Evolutionary conservation across 2,329 filamentous ascomycete species (phyloP).

Genomic region (Malbranchea zuffiana): DNA sequence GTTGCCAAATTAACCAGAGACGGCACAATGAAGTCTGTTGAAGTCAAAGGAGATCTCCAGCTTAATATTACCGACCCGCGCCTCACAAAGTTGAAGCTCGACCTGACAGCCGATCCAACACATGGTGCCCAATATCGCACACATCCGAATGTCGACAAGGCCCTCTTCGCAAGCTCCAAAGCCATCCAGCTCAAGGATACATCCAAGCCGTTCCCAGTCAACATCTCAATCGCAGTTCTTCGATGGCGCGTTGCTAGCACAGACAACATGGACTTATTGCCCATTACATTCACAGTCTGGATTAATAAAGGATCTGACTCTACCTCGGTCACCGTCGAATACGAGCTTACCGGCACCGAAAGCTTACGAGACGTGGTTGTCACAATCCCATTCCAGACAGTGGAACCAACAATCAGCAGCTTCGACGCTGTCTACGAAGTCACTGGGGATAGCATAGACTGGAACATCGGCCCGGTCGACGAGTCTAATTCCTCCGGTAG

Average conservation of each 20-base stretch:
- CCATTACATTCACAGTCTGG: conserved; percentile 96
- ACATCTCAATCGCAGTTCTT: conserved; percentile 85
- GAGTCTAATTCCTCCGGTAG: conserved; percentile 71
- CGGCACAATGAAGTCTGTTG: conserved; percentile 72
- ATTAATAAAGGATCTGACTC: conserved; percentile 77
- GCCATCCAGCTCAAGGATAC: conserved; percentile 82
- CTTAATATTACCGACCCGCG: conserved; percentile 80
- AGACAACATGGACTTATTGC: conserved; percentile 69
- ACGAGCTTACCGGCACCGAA: conserved; percentile 77
- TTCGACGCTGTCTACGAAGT: conserved; percentile 94
- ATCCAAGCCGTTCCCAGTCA: conserved; percentile 81
- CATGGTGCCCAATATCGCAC: conserved; percentile 86
- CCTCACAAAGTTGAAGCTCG: conserved; percentile 84
- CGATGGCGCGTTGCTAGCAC: conserved; percentile 75
- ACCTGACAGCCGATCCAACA: conserved; percentile 61
- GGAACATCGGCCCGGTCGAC: conserved; percentile 79
- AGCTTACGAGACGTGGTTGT: conserved; percentile 74
- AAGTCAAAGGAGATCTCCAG: conserved; percentile 84
- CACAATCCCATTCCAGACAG: conserved; percentile 71
- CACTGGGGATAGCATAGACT: conserved; percentile 82
- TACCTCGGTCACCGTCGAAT: conserved; percentile 88
- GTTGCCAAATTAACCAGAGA: conserved; percentile 80
- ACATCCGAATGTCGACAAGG: conserved; percentile 91
- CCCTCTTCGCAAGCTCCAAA: conserved; percentile 70
- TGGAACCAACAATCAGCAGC: conserved; percentile 79